Base-by-base conservation (phyloP, 108 stramenopile species). In the Fragilaria crotonensis region DNA sequence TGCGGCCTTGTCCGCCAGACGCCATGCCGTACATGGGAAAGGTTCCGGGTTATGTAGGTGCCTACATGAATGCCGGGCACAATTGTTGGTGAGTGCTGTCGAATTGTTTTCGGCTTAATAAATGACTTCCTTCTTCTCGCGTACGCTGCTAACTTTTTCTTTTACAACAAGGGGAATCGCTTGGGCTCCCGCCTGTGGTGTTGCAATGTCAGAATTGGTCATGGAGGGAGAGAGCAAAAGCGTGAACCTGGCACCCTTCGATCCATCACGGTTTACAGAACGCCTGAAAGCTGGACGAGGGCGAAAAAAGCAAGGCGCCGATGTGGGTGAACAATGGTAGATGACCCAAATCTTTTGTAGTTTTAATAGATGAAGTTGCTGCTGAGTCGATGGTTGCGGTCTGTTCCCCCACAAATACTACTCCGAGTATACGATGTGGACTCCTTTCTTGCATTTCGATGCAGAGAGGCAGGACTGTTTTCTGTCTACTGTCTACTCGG, bases 61-160 rank as follows among this genome's bases (percentile, higher is more conserved):
- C 90, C 3, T 95, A 83, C 68, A 85, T 97, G 33, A 90, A 90
- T 75, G 88, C 93, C 3, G 97, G 93, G 20, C 95, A 96, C 63
- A 98, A 98, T 61, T 97, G 96, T 65, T 98, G 97, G 97, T 68
- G 52, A 23, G n/a, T n/a, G n/a, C n/a, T n/a, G n/a, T n/a, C 57
- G 32, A 4, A 59, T 23, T 14, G 7, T 11, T 19, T 56, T 32
- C 25, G 36, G 36, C 36, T 41, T 41, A 11, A 14, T 41, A 41
- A 14, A 41, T 7, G n/a, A 17, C n/a, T 20, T 25, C n/a, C 23
- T 51, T 20, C 14, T 17, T 51, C n/a, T 7, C 7, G 7, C 14
- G 23, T 51, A 23, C 14, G 49, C 7, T 51, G 7, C 21, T n/a
- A 20, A 23, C 21, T 9, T 25, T 55, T 55, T 55, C 54, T 30